Percentiles rank a stretch among this genome's conserved stretches.
These are phyloP conservation scores for Amorphotheca resinae DNA, from an alignment of 495 filamentous ascomycete species.

Conservation along the genomic window DNA sequence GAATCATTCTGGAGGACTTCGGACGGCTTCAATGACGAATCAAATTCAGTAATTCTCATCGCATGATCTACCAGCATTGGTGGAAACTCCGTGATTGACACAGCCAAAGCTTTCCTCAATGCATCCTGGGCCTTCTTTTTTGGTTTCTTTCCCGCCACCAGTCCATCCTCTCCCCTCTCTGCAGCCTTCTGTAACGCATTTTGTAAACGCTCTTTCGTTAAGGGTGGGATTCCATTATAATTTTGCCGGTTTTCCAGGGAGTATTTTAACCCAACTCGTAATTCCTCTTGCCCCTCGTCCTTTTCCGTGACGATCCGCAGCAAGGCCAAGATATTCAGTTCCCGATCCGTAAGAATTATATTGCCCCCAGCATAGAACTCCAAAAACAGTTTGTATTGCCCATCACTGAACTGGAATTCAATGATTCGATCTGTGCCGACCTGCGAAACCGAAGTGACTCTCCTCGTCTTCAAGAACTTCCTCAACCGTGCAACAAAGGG, in stretches of 20 bases:
- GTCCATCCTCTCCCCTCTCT: constrained; percentile 33
- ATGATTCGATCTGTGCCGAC: constrained; percentile 90
- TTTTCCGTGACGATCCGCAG: constrained; percentile 60
- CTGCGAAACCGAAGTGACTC: constrained; percentile 70
- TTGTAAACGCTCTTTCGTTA: constrained; percentile 60
- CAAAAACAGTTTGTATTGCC: constrained; percentile 71
- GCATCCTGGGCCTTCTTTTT: constrained; percentile 68
- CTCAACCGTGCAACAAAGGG: constrained; percentile 71
- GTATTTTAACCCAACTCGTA: constrained; percentile 67
- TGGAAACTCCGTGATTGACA: constrained; percentile 74
- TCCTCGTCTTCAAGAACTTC: constrained; percentile 75
- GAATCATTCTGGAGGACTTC: constrained; percentile 53
- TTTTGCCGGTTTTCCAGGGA: constrained; percentile 74
- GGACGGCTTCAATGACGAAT: constrained; percentile 49
- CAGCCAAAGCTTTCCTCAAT: constrained; percentile 64
- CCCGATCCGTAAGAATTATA: constrained; percentile 76
- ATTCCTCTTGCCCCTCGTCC: constrained; percentile 60
- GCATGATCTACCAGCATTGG: constrained; percentile 81
- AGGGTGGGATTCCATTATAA: constrained; percentile 53
- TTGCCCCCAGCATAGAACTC: constrained; percentile 98
- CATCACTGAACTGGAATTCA: constrained; percentile 85
- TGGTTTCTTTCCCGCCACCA: constrained; percentile 44
- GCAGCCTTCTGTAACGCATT: constrained; percentile 55
- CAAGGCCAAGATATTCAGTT: constrained; percentile 64
- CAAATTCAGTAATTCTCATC: constrained; percentile 53